phyloP scores from a whole-genome alignment of 331 rosid species.

The Saraca asoca region DNA sequence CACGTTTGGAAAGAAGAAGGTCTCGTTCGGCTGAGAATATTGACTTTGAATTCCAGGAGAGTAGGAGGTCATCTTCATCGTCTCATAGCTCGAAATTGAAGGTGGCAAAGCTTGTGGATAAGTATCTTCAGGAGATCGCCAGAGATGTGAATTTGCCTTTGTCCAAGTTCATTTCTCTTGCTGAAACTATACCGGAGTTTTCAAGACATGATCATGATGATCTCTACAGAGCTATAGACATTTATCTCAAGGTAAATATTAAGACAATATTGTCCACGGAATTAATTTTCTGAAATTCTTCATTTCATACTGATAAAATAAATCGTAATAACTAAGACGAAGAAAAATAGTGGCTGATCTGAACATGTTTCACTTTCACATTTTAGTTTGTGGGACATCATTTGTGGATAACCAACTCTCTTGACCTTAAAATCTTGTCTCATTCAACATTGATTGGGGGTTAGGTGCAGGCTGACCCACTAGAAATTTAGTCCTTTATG shows the following conservation, averaged over 20 bases:
- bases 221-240: slow-evolving; percentile 91
- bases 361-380: slow-evolving; percentile 46
- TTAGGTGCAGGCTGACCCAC: slow-evolving; percentile 68
- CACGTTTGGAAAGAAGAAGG: slow-evolving; percentile 69
- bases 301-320: slow-evolving; percentile 23
- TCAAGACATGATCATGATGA: slow-evolving; percentile 97
- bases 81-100: slow-evolving; percentile 84
- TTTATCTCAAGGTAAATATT: slow-evolving; percentile 79
- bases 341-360: not conserved
- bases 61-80: slow-evolving; percentile 90
- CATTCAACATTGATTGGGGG: slow-evolving; percentile 46
- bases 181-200: slow-evolving; percentile 84
- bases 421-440: slow-evolving; percentile 85
- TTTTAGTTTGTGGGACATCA: slow-evolving; percentile 56
- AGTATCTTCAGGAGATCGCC: slow-evolving; percentile 83
- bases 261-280: not conserved
- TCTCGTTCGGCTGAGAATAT: slow-evolving; percentile 92
- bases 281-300: slow-evolving; percentile 20
- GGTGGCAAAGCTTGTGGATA: slow-evolving; percentile 91
- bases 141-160: slow-evolving; percentile 72
- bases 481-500: slow-evolving; percentile 31
- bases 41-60: slow-evolving; percentile 86
- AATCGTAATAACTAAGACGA: not conserved
- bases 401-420: slow-evolving; percentile 79
- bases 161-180: slow-evolving; percentile 71